These are phyloP conservation scores for Nitzschia palea DNA, from an alignment of 108 stramenopile species.

Conservation along the genomic window DNA sequence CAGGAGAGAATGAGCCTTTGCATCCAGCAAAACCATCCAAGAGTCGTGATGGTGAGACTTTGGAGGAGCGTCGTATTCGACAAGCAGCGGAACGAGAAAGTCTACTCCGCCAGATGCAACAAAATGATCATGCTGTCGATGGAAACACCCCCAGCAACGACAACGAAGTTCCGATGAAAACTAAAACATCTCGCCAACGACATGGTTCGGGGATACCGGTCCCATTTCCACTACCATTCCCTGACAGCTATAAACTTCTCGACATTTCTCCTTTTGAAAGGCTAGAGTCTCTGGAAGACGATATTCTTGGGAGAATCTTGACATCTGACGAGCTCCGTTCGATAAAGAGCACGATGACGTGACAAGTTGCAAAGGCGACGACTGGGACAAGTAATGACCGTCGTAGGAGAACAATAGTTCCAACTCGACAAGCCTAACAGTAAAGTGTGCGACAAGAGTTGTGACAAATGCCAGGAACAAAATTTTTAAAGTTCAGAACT, in stretches of 20 bases:
- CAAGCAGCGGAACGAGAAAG: slow-evolving; percentile 78
- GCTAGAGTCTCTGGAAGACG: slow-evolving; percentile 14
- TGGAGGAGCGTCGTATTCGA: slow-evolving; percentile 61
- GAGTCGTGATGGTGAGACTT: slow-evolving; percentile 34
- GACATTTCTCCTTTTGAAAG: slow-evolving; percentile 31
- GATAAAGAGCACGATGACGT: background rate
- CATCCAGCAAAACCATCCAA: background rate
- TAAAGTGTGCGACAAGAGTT: too few species aligned
- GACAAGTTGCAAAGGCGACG: background rate
- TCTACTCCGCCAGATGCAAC: slow-evolving; percentile 66
- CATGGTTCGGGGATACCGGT: background rate
- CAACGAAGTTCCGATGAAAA: background rate
- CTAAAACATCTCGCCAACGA: slow-evolving; percentile 3
- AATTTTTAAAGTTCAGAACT: background rate
- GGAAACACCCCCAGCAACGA: too few species aligned
- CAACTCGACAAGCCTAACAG: too few species aligned
- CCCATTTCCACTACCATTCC: slow-evolving; percentile 49
- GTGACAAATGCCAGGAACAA: too few species aligned
- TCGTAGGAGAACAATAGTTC: background rate
- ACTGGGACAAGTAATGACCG: background rate
- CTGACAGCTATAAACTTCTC: slow-evolving; percentile 14
- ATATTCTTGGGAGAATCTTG: slow-evolving; percentile 6
- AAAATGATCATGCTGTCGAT: slow-evolving; percentile 22
- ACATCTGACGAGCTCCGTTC: slow-evolving; percentile 5
- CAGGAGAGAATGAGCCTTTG: background rate